phyloP scores from a whole-genome alignment of 805 yeast species.

The Ogataea ganodermae region DNA sequence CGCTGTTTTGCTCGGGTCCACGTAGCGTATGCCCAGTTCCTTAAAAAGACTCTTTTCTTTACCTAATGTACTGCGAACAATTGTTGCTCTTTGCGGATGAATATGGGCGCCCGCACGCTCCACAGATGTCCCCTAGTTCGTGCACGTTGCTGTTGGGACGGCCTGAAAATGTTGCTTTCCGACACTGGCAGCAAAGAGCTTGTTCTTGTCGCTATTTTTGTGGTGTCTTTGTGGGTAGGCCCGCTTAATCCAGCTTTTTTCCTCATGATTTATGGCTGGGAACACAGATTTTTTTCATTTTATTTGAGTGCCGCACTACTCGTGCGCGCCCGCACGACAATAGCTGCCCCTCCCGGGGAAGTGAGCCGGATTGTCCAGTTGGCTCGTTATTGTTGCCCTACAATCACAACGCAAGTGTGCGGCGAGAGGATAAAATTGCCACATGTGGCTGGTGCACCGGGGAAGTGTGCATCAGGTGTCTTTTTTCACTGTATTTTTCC shows the following conservation, averaged over 20 bases:
- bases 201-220: too few species aligned
- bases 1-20: not conserved
- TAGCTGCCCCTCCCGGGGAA: not conserved
- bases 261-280: not conserved
- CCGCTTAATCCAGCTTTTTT: not conserved
- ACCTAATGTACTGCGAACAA: constrained; percentile 2
- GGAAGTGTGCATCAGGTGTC: not conserved
- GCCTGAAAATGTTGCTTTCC: too few species aligned
- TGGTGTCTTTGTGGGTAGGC: too few species aligned
- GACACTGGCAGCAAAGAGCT: too few species aligned
- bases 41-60: not conserved
- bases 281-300: not conserved
- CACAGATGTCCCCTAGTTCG: not conserved
- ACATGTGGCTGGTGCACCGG: not conserved
- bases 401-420: not conserved
- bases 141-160: not conserved
- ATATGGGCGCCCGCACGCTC: not conserved
- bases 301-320: not conserved
- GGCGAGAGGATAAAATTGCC: not conserved
- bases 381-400: too few species aligned
- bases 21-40: not conserved
- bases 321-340: not conserved
- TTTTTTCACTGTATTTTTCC: not conserved
- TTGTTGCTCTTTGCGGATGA: constrained; percentile 1
- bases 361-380: too few species aligned